Base-by-base conservation (phyloP, 83 land plant genomes). In the Isoetes engelmannii region DNA sequence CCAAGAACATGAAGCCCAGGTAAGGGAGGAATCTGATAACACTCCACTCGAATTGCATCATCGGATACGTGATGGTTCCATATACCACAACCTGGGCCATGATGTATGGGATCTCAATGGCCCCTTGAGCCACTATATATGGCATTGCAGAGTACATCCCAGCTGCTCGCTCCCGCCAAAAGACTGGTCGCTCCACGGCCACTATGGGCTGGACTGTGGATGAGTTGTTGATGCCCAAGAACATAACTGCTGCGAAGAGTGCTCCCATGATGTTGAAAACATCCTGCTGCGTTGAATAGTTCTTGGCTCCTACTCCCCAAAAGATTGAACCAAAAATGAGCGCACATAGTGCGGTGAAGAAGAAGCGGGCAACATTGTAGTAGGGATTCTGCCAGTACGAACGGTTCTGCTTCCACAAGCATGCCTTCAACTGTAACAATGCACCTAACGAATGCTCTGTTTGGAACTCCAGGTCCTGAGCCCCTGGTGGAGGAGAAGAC, bases 111-210 rank as follows among this genome's bases (percentile, higher is more conserved):
- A 77, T 74, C 59, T 74, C 77, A 12, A 74, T 69, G 18, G 61
- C 19, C n/a, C 77, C 77, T 72, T 86, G 87, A 65, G 90, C 81
- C 17, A 87, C 69, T 57, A 85, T 87, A 72, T 87, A 87, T 10
- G 90, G 90, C 47, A 87, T 59, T 12, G 90, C 87, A 8, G 87
- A 82, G 71, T 87, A 87, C 90, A 87, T 87, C 51, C 90, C 90
- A 8, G 90, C 90, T 5, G 90, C 87, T 60, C 75, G 69, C 63
- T 88, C 92, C 50, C 86, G 72, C 57, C 85, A 88, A 60, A 83
- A 88, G 4, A 88, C 89, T 4, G 85, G 83, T 68, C 85, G 77
- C 58, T 88, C 89, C 4, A 80, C 50, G 7, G 83, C 72, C 41
- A 85, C 89, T 17, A 88, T 65, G 8, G 84, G 92, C 56, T 85